Percentiles rank a stretch among this genome's conserved stretches.
Conservation (phyloP, 2,329 filamentous ascomycete species). For the Colletotrichum sp. region DNA sequence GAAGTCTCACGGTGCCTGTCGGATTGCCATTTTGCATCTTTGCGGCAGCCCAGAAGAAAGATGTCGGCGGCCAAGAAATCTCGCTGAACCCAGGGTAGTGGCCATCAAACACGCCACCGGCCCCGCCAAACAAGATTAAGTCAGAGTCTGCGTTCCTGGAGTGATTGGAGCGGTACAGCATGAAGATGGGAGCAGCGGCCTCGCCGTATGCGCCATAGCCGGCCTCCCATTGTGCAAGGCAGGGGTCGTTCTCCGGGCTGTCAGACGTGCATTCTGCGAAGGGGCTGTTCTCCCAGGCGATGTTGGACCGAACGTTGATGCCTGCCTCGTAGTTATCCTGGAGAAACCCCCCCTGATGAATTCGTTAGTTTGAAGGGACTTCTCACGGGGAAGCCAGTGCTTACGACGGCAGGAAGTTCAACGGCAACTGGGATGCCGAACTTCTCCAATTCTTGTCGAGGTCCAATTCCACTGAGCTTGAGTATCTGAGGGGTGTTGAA, state of each 20-base stretch:
- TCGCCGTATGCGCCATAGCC: neutral
- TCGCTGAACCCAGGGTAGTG: neutral
- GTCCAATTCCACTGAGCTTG: constrained; percentile 55
- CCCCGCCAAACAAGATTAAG: neutral
- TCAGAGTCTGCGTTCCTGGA: neutral
- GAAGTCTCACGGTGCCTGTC: constrained; percentile 61
- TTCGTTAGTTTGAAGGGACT: neutral
- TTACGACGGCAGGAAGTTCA: constrained; percentile 60
- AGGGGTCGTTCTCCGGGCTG: neutral
- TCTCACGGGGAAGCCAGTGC: neutral
- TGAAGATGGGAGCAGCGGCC: neutral
- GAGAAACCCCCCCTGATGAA: neutral
- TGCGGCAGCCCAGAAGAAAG: constrained; percentile 6
- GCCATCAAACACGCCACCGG: neutral
- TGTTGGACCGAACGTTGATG: neutral
- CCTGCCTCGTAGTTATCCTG: constrained; percentile 46
- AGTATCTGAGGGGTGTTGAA: constrained; percentile 60
- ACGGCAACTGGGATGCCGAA: constrained; percentile 46
- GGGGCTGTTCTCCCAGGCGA: neutral
- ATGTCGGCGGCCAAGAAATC: neutral
- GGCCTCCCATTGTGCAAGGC: neutral
- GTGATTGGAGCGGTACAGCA: neutral
- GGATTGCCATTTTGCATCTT: constrained; percentile 34
- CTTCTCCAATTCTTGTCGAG: constrained; percentile 39
- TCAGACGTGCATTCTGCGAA: neutral